Evolutionary conservation across 352 stramenopile genomes (phyloP).

Genomic region (Ophiocytium majus): DNA sequence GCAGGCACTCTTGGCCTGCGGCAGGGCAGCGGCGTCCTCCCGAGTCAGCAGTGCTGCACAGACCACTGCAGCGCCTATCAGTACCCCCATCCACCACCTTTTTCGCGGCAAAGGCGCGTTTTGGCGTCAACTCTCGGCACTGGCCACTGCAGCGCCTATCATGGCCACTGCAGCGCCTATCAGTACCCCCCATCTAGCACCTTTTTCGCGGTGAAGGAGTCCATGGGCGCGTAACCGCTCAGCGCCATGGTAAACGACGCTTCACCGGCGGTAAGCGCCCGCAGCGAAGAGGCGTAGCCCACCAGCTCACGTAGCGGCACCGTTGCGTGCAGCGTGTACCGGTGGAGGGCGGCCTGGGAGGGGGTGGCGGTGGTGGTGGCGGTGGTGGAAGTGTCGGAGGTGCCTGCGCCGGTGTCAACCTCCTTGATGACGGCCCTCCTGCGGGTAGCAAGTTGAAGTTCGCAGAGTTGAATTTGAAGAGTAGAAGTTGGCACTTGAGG

Average conservation of each 20-base stretch:
- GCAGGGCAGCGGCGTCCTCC: too few species aligned
- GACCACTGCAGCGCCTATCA: too few species aligned
- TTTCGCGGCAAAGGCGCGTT: too few species aligned
- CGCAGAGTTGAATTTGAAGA: too few species aligned
- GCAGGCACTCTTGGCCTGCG: too few species aligned
- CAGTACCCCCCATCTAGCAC: slow-evolving; percentile 17
- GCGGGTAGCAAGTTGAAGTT: too few species aligned
- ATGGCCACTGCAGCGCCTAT: background rate
- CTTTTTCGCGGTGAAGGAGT: background rate
- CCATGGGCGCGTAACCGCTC: slow-evolving; percentile 44
- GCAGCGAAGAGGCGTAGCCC: slow-evolving; percentile 54
- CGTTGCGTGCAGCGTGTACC: slow-evolving; percentile 35
- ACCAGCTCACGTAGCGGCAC: slow-evolving; percentile 51
- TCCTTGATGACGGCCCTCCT: slow-evolving; percentile 10
- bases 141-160: too few species aligned
- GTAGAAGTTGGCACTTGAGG: too few species aligned
- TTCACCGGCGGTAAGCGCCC: slow-evolving; percentile 55
- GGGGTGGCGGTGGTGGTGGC: too few species aligned
- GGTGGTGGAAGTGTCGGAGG: background rate
- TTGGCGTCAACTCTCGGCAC: too few species aligned
- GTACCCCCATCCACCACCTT: too few species aligned
- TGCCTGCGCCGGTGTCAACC: background rate
- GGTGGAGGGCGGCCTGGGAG: background rate
- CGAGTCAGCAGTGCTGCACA: too few species aligned
- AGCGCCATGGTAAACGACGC: slow-evolving; percentile 54